A percentile compares a stretch with the other conserved stretches of the same genome.
Evolutionary conservation across 345 rosid species (phyloP).

Genomic region (Populus ilicifolia): DNA sequence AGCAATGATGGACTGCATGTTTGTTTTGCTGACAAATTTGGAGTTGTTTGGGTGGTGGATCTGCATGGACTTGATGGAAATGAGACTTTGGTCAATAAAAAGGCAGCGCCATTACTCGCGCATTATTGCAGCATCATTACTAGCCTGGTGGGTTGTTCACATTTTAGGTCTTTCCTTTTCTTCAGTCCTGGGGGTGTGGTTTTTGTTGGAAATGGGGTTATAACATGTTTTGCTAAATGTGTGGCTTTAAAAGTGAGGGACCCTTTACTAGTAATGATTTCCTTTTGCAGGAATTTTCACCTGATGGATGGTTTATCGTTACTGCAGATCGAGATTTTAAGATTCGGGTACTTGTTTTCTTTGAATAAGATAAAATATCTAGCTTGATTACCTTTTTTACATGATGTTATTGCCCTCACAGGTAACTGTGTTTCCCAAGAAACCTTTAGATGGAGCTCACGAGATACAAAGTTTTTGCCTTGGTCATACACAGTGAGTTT

Average conservation of each 20-base stretch:
- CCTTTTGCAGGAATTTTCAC: slow-evolving; percentile 74
- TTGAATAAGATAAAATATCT: slow-evolving; percentile 5
- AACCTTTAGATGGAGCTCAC: slow-evolving; percentile 84
- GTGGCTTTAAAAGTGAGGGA: neutral
- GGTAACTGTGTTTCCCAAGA: slow-evolving; percentile 81
- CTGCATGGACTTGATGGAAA: slow-evolving; percentile 41
- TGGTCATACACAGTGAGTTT: slow-evolving; percentile 81
- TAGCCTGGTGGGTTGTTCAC: slow-evolving; percentile 50
- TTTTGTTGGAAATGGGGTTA: neutral
- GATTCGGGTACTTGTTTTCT: slow-evolving; percentile 61
- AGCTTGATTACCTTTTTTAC: slow-evolving; percentile 8
- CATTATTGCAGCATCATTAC: slow-evolving; percentile 98
- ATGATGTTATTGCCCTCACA: slow-evolving; percentile 25
- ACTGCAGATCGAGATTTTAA: slow-evolving; percentile 89
- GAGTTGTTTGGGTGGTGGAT: slow-evolving; percentile 87
- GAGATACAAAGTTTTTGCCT: slow-evolving; percentile 94
- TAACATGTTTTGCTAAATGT: neutral
- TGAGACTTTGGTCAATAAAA: slow-evolving; percentile 36
- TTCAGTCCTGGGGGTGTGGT: neutral
- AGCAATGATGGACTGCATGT: slow-evolving; percentile 58
- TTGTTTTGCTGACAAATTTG: slow-evolving; percentile 93
- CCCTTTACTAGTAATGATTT: neutral
- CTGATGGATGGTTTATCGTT: slow-evolving; percentile 65
- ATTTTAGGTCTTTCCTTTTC: neutral
- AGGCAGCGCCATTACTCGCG: slow-evolving; percentile 67